These are phyloP conservation scores for Talaromyces pinophilus DNA, from an alignment of 2,329 filamentous ascomycete species.

Conservation along the genomic window DNA sequence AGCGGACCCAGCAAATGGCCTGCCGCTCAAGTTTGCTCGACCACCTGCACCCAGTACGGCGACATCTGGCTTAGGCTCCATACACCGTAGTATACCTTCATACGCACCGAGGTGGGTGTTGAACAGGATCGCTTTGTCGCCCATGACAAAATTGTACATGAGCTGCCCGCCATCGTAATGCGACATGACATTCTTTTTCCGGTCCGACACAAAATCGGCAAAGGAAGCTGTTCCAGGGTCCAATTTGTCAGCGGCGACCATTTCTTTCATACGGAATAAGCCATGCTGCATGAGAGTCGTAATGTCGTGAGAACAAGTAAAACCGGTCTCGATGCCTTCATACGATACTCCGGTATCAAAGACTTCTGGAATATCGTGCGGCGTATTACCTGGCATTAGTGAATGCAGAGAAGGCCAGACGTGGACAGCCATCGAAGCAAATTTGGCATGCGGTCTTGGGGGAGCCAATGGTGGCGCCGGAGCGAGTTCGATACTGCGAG, in stretches of 20 bases:
- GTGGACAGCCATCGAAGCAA: background rate
- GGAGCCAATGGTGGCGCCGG: background rate
- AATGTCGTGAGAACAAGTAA: background rate
- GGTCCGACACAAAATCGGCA: background rate
- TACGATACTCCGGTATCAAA: background rate
- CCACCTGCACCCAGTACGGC: background rate
- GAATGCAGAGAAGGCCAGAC: background rate
- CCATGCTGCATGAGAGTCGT: background rate
- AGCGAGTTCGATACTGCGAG: background rate
- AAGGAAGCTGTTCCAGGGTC: background rate
- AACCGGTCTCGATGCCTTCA: background rate
- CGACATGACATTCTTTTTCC: background rate
- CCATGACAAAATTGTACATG: background rate
- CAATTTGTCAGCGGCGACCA: background rate
- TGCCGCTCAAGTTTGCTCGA: conserved; percentile 1
- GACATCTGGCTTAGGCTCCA: conserved; percentile 1
- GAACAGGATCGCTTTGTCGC: background rate
- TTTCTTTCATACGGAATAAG: background rate
- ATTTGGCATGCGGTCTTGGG: background rate
- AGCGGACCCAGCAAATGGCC: background rate
- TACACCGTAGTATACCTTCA: background rate
- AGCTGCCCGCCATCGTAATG: conserved; percentile 2
- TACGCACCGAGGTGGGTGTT: conserved; percentile 1
- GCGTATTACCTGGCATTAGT: background rate
- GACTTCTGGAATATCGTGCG: background rate